These are phyloP conservation scores for Lactarius psammicola DNA, from an alignment of 768 basidiomycete genomes.

Conservation along the genomic window DNA sequence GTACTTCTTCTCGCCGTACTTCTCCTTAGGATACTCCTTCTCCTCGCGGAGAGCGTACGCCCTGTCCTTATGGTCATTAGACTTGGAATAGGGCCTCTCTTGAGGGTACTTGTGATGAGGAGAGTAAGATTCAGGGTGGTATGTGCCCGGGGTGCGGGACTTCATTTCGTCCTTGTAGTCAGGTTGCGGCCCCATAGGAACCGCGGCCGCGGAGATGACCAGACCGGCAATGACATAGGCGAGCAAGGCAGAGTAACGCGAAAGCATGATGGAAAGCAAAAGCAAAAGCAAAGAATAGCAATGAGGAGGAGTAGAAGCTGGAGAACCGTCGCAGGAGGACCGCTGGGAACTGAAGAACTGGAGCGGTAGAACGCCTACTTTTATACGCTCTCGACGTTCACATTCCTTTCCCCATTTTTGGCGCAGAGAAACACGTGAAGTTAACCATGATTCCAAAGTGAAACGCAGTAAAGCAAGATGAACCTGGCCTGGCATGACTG, in stretches of 20 bases:
- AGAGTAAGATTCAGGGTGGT: background rate
- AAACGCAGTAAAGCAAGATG: background rate
- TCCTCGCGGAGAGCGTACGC: background rate
- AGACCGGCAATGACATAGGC: slow-evolving; percentile 19
- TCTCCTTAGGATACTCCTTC: no score
- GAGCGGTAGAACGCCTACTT: background rate
- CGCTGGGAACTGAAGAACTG: slow-evolving; percentile 13
- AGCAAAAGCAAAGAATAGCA: no score
- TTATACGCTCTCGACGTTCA: slow-evolving; percentile 11
- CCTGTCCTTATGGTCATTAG: background rate
- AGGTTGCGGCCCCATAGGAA: slow-evolving; percentile 9
- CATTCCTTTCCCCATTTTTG: slow-evolving; percentile 5
- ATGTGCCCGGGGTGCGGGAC: background rate
- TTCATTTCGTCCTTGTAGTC: slow-evolving; percentile 7
- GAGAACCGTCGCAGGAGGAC: slow-evolving; percentile 11
- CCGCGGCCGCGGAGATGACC: slow-evolving; percentile 20
- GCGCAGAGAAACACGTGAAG: background rate
- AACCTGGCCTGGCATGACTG: no score
- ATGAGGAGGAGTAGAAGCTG: background rate
- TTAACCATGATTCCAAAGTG: background rate
- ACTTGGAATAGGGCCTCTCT: background rate
- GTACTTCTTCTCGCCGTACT: no score
- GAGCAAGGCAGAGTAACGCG: slow-evolving; percentile 24
- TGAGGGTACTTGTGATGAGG: background rate
- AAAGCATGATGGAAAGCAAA: slow-evolving; percentile 25